These are phyloP conservation scores for Claviceps digitariae DNA, from an alignment of 2,329 filamentous ascomycete genomes.

Conservation along the genomic window DNA sequence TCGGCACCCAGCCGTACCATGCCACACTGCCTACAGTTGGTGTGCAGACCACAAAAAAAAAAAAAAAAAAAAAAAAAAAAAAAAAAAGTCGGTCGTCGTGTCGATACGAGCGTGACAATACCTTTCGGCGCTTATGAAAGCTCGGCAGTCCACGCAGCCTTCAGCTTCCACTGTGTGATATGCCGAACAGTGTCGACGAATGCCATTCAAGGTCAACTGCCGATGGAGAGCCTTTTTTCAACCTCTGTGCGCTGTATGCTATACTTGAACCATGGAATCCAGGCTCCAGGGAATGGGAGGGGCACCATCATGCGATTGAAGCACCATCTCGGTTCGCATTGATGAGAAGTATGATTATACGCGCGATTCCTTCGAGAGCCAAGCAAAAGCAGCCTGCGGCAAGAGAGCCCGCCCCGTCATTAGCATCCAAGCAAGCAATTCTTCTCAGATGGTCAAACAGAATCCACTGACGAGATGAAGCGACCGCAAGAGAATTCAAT, in stretches of 20 bases:
- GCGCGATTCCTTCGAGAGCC: not conserved
- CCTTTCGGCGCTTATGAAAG: not conserved
- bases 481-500: too few relatives aligned
- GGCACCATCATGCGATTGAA: not conserved
- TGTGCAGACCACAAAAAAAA: too few relatives aligned
- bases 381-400: not conserved
- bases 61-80: too few relatives aligned
- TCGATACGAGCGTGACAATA: not conserved
- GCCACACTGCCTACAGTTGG: not conserved
- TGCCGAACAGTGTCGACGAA: not conserved
- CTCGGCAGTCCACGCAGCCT: not conserved
- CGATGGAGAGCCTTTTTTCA: not conserved
- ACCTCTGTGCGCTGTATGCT: not conserved
- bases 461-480: too few relatives aligned
- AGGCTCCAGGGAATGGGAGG: not conserved
- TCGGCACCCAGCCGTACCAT: not conserved
- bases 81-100: not conserved
- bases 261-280: not conserved
- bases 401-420: too few relatives aligned
- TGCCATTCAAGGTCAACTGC: not conserved
- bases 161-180: not conserved
- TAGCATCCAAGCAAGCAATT: too few relatives aligned
- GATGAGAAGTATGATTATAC: not conserved
- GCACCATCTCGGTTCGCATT: not conserved
- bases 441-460: too few relatives aligned